These are phyloP conservation scores for Aschersonia sp. DNA, from an alignment of 2,329 filamentous ascomycete species.

Conservation along the genomic window DNA sequence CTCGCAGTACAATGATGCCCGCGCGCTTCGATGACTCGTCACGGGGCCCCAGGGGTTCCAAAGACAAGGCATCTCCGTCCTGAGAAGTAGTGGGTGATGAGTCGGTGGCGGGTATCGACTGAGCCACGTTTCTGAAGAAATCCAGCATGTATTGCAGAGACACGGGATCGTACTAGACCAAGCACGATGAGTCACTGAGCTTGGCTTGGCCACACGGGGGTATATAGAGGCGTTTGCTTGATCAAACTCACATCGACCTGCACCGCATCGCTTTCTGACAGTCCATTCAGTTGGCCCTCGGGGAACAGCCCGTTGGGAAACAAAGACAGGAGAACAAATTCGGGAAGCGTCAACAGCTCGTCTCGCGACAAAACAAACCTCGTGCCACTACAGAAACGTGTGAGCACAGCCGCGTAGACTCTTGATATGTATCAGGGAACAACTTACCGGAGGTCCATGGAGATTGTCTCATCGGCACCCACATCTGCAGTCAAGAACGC, in stretches of 20 bases:
- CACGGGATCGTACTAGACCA: slow-evolving; percentile 74
- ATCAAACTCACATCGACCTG: slow-evolving; percentile 76
- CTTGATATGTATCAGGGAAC: not conserved
- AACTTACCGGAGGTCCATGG: slow-evolving; percentile 77
- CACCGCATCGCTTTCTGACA: slow-evolving; percentile 85
- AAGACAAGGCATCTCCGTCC: slow-evolving; percentile 47
- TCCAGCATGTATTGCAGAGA: slow-evolving; percentile 99
- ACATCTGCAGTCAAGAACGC: slow-evolving; percentile 39
- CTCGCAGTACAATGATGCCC: slow-evolving; percentile 90
- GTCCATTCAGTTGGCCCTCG: slow-evolving; percentile 88
- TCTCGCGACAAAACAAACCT: slow-evolving; percentile 90
- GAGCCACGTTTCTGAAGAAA: slow-evolving; percentile 91
- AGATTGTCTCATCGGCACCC: slow-evolving; percentile 84
- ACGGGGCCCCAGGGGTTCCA: slow-evolving; percentile 56
- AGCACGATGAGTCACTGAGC: not conserved
- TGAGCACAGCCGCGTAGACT: slow-evolving; percentile 9
- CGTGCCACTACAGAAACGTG: slow-evolving; percentile 51
- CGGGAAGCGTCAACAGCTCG: slow-evolving; percentile 85
- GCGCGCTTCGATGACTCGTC: slow-evolving; percentile 80
- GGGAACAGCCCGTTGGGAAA: slow-evolving; percentile 98
- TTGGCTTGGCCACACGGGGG: not conserved
- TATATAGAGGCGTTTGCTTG: not conserved
- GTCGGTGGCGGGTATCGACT: slow-evolving; percentile 70
- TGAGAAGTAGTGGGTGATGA: slow-evolving; percentile 51
- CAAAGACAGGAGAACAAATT: slow-evolving; percentile 93